Evolutionary conservation across 2,329 filamentous ascomycete genomes (phyloP).

Genomic region (Alternaria ethzedia): DNA sequence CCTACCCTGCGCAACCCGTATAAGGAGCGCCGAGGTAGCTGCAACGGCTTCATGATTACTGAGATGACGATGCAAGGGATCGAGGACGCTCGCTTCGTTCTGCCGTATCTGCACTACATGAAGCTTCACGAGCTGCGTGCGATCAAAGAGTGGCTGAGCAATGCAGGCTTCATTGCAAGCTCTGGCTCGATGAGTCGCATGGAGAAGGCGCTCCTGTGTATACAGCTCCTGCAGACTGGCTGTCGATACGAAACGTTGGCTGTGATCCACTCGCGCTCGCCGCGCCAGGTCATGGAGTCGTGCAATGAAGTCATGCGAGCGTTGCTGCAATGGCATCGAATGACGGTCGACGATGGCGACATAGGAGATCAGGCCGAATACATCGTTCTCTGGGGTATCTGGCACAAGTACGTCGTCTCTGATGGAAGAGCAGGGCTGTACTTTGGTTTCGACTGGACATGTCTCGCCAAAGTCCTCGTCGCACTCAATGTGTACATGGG

Average conservation of each 20-base stretch:
- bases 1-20: slow-evolving; percentile 18
- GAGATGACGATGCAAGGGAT: slow-evolving; percentile 28
- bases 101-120: slow-evolving; percentile 30
- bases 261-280: slow-evolving; percentile 37
- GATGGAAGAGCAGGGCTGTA: slow-evolving; percentile 18
- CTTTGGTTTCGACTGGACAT: slow-evolving; percentile 28
- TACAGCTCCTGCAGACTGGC: slow-evolving; percentile 35
- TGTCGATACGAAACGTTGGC: slow-evolving; percentile 35
- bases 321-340: slow-evolving; percentile 32
- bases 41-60: slow-evolving; percentile 21
- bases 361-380: slow-evolving; percentile 13
- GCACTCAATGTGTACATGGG: slow-evolving; percentile 41
- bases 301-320: slow-evolving; percentile 37
- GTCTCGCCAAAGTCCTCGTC: slow-evolving; percentile 31
- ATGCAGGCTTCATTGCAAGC: slow-evolving; percentile 16
- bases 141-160: slow-evolving; percentile 27
- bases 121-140: slow-evolving; percentile 35
- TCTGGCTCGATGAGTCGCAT: slow-evolving; percentile 27
- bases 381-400: slow-evolving; percentile 28
- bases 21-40: slow-evolving; percentile 27
- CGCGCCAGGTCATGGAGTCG: slow-evolving; percentile 26
- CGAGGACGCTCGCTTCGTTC: slow-evolving; percentile 18
- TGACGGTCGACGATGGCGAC: slow-evolving; percentile 15
- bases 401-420: slow-evolving; percentile 13
- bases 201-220: slow-evolving; percentile 37